phyloP scores from a whole-genome alignment of 768 basidiomycete genomes.

The Russula griseocarnosa region DNA sequence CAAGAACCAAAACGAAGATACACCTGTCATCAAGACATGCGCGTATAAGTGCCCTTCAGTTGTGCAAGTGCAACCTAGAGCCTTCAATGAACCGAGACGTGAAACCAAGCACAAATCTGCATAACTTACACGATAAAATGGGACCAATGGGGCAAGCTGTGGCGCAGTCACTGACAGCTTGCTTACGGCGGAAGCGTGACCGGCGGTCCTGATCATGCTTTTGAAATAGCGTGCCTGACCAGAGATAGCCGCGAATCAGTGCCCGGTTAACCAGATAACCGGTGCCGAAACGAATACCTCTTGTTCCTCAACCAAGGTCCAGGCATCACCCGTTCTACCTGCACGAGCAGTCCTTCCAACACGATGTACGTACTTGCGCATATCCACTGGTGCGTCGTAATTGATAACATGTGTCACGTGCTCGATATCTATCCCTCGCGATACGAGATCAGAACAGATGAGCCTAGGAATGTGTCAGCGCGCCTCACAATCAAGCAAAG shows the following conservation, averaged over 20 bases:
- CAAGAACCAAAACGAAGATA: neutral
- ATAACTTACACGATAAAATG: conserved; percentile 25
- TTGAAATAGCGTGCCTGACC: conserved; percentile 28
- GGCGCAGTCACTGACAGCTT: conserved; percentile 8
- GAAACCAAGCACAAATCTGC: neutral
- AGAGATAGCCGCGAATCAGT: neutral
- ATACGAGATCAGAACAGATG: conserved; percentile 94
- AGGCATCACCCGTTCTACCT: conserved; percentile 82
- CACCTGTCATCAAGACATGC: neutral
- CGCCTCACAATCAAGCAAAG: conserved; percentile 8
- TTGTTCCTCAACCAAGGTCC: conserved; percentile 94
- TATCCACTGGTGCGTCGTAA: conserved; percentile 95
- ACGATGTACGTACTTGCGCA: conserved; percentile 97
- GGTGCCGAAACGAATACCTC: conserved; percentile 48
- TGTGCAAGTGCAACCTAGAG: conserved; percentile 20
- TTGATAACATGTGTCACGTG: conserved; percentile 90
- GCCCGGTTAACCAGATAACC: neutral
- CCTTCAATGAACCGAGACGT: neutral
- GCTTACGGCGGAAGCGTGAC: conserved; percentile 8
- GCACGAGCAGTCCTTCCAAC: conserved; percentile 96
- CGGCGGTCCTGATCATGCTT: conserved; percentile 26
- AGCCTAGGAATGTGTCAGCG: conserved; percentile 48
- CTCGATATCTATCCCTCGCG: conserved; percentile 92
- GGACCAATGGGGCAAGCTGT: conserved; percentile 17
- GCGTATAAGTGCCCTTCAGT: conserved; percentile 21